These are phyloP conservation scores for Podaxis sp. DNA, from an alignment of 768 basidiomycete genomes.

Conservation along the genomic window DNA sequence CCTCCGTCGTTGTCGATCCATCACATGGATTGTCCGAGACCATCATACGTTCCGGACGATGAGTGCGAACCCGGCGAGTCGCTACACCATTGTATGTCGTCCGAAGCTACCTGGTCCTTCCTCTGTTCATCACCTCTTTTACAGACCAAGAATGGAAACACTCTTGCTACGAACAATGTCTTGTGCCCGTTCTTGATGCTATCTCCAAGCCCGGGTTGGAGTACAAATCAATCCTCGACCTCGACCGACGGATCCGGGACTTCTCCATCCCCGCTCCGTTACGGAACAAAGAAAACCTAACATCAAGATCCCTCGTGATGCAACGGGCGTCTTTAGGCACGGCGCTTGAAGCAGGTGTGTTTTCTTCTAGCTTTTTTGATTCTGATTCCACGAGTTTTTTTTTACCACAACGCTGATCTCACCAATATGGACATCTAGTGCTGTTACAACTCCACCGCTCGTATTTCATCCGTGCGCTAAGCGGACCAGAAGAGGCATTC, in stretches of 20 bases:
- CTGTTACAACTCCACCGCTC: constrained; percentile 66
- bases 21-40: constrained; percentile 58
- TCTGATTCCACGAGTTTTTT: no score
- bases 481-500: constrained; percentile 56
- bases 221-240: constrained; percentile 49
- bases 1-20: constrained; percentile 64
- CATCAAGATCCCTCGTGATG: constrained; percentile 50
- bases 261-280: constrained; percentile 54
- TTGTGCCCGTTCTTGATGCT: constrained; percentile 60
- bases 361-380: not conserved
- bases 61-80: constrained; percentile 36
- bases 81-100: constrained; percentile 41
- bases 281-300: constrained; percentile 36
- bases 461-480: constrained; percentile 67
- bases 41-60: constrained; percentile 43
- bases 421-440: constrained; percentile 35
- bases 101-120: not conserved
- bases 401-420: not conserved
- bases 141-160: constrained; percentile 75
- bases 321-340: constrained; percentile 59
- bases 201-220: constrained; percentile 55
- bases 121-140: constrained; percentile 7
- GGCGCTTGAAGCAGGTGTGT: constrained; percentile 59
- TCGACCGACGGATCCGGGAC: constrained; percentile 62
- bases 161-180: constrained; percentile 56